Evolutionary conservation across 75 land plant genomes (phyloP).

Genomic region (Picea glauca): DNA sequence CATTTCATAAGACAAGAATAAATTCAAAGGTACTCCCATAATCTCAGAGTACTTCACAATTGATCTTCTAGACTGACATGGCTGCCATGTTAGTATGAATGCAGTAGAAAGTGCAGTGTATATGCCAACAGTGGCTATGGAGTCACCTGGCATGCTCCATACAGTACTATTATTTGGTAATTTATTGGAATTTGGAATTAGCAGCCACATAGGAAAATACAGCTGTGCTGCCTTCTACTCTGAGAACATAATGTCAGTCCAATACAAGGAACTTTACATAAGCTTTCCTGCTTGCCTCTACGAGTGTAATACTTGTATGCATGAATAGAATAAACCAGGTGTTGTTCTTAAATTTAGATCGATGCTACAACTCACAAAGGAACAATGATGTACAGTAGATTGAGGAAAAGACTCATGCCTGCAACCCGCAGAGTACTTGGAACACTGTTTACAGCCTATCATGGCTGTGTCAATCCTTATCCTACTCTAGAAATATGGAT

Average conservation of each 20-base stretch:
- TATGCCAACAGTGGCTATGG: too few relatives aligned
- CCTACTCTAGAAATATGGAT: not conserved
- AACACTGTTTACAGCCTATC: not conserved
- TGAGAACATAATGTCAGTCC: not conserved
- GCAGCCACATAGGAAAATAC: not conserved
- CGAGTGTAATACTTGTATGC: not conserved
- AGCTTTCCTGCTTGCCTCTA: not conserved
- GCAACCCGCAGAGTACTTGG: not conserved
- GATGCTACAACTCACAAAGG: too few relatives aligned
- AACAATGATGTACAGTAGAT: not conserved
- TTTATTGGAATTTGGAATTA: not conserved
- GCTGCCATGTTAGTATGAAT: too few relatives aligned
- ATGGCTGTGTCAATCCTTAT: not conserved
- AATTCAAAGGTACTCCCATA: too few relatives aligned
- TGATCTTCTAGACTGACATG: too few relatives aligned
- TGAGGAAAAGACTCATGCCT: not conserved
- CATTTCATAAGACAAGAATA: too few relatives aligned
- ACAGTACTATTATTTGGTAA: too few relatives aligned
- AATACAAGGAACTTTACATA: not conserved
- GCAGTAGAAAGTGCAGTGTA: too few relatives aligned
- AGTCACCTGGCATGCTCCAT: too few relatives aligned
- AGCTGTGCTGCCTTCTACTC: not conserved
- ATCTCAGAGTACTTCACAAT: too few relatives aligned
- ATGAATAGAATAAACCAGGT: not conserved
- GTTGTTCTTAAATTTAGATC: not conserved